A percentile compares a stretch with the other conserved stretches of the same genome.
phyloP scores from a whole-genome alignment of 768 basidiomycete species.

The Hypsizygus marmoreus region DNA sequence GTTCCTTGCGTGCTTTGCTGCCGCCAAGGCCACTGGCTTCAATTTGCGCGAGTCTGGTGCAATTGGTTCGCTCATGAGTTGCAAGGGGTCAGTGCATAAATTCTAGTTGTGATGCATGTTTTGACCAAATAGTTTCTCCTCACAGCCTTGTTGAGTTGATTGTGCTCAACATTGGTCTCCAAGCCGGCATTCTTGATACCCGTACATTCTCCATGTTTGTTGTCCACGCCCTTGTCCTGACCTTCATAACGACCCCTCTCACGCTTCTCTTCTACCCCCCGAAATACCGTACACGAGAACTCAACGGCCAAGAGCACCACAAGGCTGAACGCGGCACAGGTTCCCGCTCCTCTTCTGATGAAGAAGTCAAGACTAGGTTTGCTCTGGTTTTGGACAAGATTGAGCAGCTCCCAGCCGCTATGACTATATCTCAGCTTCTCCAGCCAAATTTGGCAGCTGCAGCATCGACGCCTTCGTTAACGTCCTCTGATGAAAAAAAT shows the following conservation, averaged over 20 bases:
- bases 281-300: conserved; percentile 47
- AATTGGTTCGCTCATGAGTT: conserved; percentile 87
- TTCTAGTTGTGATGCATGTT: neutral
- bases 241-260: conserved; percentile 84
- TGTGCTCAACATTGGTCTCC: conserved; percentile 85
- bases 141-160: conserved; percentile 80
- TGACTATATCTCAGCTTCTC: conserved; percentile 80
- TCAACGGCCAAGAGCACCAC: conserved; percentile 17
- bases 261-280: conserved; percentile 77
- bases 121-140: neutral
- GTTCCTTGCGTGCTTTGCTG: conserved; percentile 65
- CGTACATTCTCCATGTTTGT: conserved; percentile 91
- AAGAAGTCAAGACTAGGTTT: conserved; percentile 58
- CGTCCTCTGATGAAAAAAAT: conserved; percentile 32
- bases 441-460: conserved; percentile 34
- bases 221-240: conserved; percentile 72
- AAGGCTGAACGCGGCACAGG: conserved; percentile 23
- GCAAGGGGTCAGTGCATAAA: conserved; percentile 72
- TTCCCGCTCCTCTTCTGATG: conserved; percentile 26
- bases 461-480: conserved; percentile 4
- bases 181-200: conserved; percentile 61
- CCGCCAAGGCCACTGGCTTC: conserved; percentile 66
- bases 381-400: conserved; percentile 76
- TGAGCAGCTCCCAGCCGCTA: conserved; percentile 78
- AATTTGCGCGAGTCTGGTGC: conserved; percentile 75